These are phyloP conservation scores for Lactifluus volemus DNA, from an alignment of 768 basidiomycete species.

Conservation along the genomic window DNA sequence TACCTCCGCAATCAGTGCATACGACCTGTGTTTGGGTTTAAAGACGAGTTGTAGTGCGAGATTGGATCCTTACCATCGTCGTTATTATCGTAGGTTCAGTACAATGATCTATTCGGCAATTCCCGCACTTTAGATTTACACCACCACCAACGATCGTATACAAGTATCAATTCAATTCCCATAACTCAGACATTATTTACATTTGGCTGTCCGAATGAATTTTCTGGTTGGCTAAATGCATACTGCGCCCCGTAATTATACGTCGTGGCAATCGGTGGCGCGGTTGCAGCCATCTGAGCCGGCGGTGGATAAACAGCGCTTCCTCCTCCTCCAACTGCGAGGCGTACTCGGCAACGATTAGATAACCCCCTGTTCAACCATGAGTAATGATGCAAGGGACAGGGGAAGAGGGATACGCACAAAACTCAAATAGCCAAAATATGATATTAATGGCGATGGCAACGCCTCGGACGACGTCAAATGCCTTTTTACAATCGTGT, in stretches of 20 bases:
- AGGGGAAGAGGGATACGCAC: slow-evolving; percentile 29
- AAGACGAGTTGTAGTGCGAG: not conserved
- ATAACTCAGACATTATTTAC: not conserved
- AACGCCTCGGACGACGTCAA: slow-evolving; percentile 36
- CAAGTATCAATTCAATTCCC: not conserved
- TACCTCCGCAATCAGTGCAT: slow-evolving; percentile 73
- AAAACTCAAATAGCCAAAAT: slow-evolving; percentile 47
- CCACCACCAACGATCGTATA: not conserved
- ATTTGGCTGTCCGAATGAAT: not conserved
- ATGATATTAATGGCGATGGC: slow-evolving; percentile 39
- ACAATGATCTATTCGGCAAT: not conserved
- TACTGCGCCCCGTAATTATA: slow-evolving; percentile 11
- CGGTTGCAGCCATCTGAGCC: not conserved
- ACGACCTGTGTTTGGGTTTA: slow-evolving; percentile 31
- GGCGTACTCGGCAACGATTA: slow-evolving; percentile 44
- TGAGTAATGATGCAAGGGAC: not conserved
- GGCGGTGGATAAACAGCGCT: slow-evolving; percentile 14
- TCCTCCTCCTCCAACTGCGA: slow-evolving; percentile 47
- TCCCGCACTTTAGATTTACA: not conserved
- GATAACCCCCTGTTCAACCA: slow-evolving; percentile 35
- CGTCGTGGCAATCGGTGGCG: slow-evolving; percentile 12
- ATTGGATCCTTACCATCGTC: slow-evolving; percentile 3
- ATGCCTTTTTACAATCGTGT: slow-evolving; percentile 35
- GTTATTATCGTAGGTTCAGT: too few species aligned
- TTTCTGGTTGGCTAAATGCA: not conserved